These are phyloP conservation scores for Apiospora arundinis DNA, from an alignment of 2,329 filamentous ascomycete genomes.

Conservation along the genomic window DNA sequence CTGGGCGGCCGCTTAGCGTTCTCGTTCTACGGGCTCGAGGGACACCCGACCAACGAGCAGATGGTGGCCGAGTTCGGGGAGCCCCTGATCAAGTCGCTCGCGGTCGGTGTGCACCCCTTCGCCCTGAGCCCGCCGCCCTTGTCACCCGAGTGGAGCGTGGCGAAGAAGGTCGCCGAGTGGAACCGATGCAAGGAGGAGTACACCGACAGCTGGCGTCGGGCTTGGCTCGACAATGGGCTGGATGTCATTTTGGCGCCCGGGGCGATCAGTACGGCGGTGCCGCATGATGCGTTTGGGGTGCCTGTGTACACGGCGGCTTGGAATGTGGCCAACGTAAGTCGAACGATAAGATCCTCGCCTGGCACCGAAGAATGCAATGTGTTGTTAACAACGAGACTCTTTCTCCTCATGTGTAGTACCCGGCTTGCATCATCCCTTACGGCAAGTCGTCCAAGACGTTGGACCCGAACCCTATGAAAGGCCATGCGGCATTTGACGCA, in stretches of 20 bases:
- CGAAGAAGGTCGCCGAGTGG: constrained; percentile 48
- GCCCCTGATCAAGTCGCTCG: constrained; percentile 49
- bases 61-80: constrained; percentile 46
- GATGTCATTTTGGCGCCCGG: constrained; percentile 58
- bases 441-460: constrained; percentile 47
- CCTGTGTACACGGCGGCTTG: constrained; percentile 54
- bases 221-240: constrained; percentile 49
- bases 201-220: constrained; percentile 48
- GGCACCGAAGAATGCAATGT: background rate
- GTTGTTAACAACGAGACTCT: background rate
- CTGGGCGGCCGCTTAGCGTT: constrained; percentile 42
- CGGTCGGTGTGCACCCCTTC: constrained; percentile 29
- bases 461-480: constrained; percentile 42
- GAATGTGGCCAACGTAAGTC: constrained; percentile 58
- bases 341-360: background rate
- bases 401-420: constrained; percentile 45
- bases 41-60: constrained; percentile 38
- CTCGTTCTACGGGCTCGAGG: constrained; percentile 44
- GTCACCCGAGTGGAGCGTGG: constrained; percentile 42
- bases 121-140: constrained; percentile 38
- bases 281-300: constrained; percentile 56
- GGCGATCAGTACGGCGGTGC: constrained; percentile 56
- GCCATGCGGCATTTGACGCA: constrained; percentile 37
- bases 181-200: constrained; percentile 38
- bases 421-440: constrained; percentile 55